phyloP scores from a whole-genome alignment of 1,284 basidiomycete genomes.

The Rhodotorula sp. region DNA sequence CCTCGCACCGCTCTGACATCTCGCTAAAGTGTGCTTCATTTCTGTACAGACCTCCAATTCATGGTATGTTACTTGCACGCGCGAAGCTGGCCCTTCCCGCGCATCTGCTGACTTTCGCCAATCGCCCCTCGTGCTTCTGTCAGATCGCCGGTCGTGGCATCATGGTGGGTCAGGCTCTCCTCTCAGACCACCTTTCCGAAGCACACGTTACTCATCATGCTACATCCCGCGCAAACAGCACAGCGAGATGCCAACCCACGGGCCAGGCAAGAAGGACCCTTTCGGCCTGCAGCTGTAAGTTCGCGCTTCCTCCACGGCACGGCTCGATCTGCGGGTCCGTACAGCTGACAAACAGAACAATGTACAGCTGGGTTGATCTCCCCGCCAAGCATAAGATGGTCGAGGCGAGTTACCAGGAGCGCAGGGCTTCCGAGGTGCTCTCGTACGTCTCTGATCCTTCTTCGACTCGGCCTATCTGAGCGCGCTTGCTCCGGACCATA shows the following conservation, averaged over 20 bases:
- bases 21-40: too few relatives aligned
- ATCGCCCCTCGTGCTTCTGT: conserved; percentile 55
- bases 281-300: conserved; percentile 72
- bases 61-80: too few relatives aligned
- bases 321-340: too few relatives aligned
- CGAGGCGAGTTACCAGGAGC: conserved; percentile 58
- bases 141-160: conserved; percentile 68
- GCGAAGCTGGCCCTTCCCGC: too few relatives aligned
- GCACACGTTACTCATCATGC: conserved; percentile 9
- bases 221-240: conserved; percentile 34
- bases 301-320: background rate
- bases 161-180: conserved; percentile 1
- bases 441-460: conserved; percentile 15
- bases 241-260: conserved; percentile 76
- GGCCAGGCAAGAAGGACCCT: conserved; percentile 66
- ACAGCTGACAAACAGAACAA: background rate
- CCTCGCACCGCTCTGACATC: background rate
- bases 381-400: conserved; percentile 85
- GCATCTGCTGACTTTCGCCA: conserved; percentile 45
- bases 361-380: conserved; percentile 74
- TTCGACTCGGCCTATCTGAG: conserved; percentile 59
- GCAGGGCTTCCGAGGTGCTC: conserved; percentile 51
- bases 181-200: background rate
- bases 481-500: background rate
- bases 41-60: too few relatives aligned